phyloP scores from a whole-genome alignment of 208 protist genomes.

The Leishmania aethiopica region DNA sequence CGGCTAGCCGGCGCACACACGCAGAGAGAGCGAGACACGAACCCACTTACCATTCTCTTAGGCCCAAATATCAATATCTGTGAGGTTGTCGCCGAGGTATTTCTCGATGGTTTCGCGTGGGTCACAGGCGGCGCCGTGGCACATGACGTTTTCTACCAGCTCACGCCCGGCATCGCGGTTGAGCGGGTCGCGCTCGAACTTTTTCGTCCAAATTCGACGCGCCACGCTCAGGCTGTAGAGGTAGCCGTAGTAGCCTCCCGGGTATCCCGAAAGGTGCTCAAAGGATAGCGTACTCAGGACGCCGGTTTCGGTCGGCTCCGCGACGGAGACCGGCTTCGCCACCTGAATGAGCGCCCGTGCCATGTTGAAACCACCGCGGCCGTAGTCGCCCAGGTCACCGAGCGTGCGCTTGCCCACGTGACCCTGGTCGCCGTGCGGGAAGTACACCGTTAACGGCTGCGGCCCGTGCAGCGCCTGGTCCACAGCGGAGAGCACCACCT shows the following conservation, averaged over 20 bases:
- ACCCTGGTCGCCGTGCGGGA: slow-evolving; percentile 71
- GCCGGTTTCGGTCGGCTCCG: slow-evolving; percentile 68
- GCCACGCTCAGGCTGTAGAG: slow-evolving; percentile 91
- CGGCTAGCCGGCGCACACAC: not conserved
- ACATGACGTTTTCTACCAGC: slow-evolving; percentile 87
- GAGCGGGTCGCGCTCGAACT: slow-evolving; percentile 87
- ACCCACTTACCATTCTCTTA: slow-evolving; percentile 28
- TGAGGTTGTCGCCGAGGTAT: slow-evolving; percentile 84
- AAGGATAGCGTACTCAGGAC: slow-evolving; percentile 84
- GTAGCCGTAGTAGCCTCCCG: slow-evolving; percentile 93
- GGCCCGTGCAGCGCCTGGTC: slow-evolving; percentile 90
- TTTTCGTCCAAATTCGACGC: slow-evolving; percentile 89
- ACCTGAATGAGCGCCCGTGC: slow-evolving; percentile 82
- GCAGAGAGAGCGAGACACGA: not conserved
- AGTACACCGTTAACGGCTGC: slow-evolving; percentile 89
- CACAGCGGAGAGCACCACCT: slow-evolving; percentile 86
- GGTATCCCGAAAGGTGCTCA: slow-evolving; percentile 92
- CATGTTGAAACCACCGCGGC: slow-evolving; percentile 79
- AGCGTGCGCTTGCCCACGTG: slow-evolving; percentile 81
- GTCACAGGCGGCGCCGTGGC: slow-evolving; percentile 85
- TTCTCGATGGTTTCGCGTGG: slow-evolving; percentile 73
- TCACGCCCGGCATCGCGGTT: slow-evolving; percentile 84
- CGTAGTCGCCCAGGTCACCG: slow-evolving; percentile 74
- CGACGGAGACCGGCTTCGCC: slow-evolving; percentile 75
- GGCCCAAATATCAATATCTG: slow-evolving; percentile 88